Percentiles rank a stretch among this genome's conserved stretches.
Evolutionary conservation across 2,329 filamentous ascomycete genomes (phyloP).

Genomic region (Fusarium annulatum): DNA sequence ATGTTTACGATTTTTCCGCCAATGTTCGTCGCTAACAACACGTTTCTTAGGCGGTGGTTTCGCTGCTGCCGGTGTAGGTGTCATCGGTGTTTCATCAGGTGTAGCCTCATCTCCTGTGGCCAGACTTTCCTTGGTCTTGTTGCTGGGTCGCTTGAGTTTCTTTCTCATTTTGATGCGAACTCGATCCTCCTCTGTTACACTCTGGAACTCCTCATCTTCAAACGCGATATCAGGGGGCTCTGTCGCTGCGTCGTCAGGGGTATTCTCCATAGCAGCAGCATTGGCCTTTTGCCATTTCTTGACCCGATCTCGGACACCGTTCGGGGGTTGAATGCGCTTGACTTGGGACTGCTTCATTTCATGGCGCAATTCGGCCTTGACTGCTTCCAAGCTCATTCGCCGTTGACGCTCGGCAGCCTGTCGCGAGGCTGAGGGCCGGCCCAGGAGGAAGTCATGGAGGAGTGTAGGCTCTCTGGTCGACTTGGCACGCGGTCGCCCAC

Average conservation of each 20-base stretch:
- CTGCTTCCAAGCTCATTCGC: constrained; percentile 68
- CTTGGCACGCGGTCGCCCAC: constrained; percentile 49
- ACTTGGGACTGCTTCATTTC: constrained; percentile 70
- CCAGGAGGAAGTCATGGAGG: constrained; percentile 67
- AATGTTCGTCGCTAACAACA: constrained; percentile 93
- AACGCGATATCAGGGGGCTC: constrained; percentile 72
- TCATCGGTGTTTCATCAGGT: constrained; percentile 27
- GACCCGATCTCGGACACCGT: constrained; percentile 81
- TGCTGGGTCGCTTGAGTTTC: constrained; percentile 54
- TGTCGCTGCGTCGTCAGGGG: constrained; percentile 62
- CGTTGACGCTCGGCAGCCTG: constrained; percentile 62
- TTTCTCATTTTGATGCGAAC: constrained; percentile 66
- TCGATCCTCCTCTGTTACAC: constrained; percentile 70
- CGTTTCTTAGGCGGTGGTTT: constrained; percentile 83
- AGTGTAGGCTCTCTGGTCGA: constrained; percentile 60
- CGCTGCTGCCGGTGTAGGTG: constrained; percentile 40
- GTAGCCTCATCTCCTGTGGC: constrained; percentile 39
- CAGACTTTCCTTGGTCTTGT: constrained; percentile 43
- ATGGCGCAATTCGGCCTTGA: constrained; percentile 63
- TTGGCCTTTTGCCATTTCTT: constrained; percentile 86
- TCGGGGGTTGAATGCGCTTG: constrained; percentile 69
- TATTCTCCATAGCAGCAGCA: constrained; percentile 70
- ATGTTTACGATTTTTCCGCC: constrained; percentile 73
- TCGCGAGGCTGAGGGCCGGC: constrained; percentile 67
- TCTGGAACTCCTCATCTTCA: constrained; percentile 65